Evolutionary conservation across 164 flowering plant genomes (phyloP).

Genomic region (Saururus chinensis): DNA sequence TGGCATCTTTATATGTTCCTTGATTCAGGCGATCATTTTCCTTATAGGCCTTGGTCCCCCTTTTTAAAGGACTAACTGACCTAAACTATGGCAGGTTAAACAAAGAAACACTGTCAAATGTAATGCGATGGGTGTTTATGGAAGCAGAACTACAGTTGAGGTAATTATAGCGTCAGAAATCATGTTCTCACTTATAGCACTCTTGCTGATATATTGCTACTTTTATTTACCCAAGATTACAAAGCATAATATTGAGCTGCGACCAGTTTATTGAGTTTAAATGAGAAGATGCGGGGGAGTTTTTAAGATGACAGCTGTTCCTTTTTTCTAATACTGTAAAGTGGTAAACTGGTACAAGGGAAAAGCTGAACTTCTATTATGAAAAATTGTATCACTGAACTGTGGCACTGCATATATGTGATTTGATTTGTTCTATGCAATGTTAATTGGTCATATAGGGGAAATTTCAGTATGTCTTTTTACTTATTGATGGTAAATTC

Average conservation of each 20-base stretch:
- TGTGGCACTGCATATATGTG: background rate
- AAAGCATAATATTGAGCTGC: background rate
- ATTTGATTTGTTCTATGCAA: background rate
- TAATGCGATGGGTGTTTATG: conserved; percentile 20
- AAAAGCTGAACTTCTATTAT: no score
- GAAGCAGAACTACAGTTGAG: conserved; percentile 34
- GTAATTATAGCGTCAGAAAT: conserved; percentile 13
- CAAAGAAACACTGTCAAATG: conserved; percentile 15
- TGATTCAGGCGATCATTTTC: background rate
- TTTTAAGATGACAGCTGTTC: no score
- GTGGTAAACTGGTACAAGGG: background rate
- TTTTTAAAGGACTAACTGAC: background rate
- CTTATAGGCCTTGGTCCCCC: background rate
- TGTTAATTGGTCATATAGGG: background rate
- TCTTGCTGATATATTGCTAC: no score
- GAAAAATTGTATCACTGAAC: no score
- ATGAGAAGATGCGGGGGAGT: no score
- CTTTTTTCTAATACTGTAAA: no score
- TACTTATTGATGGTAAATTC: conserved; percentile 1
- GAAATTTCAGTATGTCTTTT: background rate
- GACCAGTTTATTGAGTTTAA: no score
- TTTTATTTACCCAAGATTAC: background rate
- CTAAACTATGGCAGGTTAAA: conserved; percentile 20
- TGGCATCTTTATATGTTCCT: conserved; percentile 3
- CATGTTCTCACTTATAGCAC: background rate